Conservation (phyloP, 108 stramenopile species). For the Nitzschia sp. region DNA sequence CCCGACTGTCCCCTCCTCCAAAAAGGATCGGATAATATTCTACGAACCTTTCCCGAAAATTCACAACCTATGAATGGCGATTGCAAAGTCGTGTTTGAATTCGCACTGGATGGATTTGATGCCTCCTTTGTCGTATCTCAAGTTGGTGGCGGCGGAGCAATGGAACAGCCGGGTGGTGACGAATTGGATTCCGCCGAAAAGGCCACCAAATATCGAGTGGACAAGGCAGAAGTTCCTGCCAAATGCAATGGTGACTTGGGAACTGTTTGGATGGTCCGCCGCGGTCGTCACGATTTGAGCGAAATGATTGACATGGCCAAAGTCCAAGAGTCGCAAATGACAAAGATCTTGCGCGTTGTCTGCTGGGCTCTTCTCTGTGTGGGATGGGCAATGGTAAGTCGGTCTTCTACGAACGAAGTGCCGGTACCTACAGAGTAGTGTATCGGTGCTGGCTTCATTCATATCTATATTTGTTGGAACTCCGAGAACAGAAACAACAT, state of each 20-base stretch:
- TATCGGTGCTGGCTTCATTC: too few relatives aligned
- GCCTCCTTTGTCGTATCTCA: slow-evolving; percentile 55
- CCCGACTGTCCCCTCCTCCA: too few relatives aligned
- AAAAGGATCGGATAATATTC: too few relatives aligned
- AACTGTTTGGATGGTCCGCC: slow-evolving; percentile 54
- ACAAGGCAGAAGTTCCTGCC: slow-evolving; percentile 35
- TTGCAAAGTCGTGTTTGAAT: slow-evolving; percentile 51
- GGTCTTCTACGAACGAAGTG: too few relatives aligned
- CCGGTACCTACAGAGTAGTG: too few relatives aligned
- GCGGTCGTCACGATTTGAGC: slow-evolving; percentile 36
- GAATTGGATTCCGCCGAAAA: slow-evolving; percentile 48
- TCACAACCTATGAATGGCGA: slow-evolving; percentile 49
- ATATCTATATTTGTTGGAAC: too few relatives aligned
- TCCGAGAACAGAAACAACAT: too few relatives aligned
- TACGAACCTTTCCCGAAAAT: slow-evolving; percentile 44
- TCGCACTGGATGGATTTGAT: slow-evolving; percentile 48
- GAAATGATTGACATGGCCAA: slow-evolving; percentile 58
- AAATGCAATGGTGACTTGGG: slow-evolving; percentile 49
- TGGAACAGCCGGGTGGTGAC: too few relatives aligned
- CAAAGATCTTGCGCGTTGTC: slow-evolving; percentile 5
- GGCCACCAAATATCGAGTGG: slow-evolving; percentile 24
- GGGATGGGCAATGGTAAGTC: too few relatives aligned
- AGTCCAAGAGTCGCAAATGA: too few relatives aligned
- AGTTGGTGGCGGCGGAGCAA: slow-evolving; percentile 19
- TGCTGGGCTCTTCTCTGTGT: too few relatives aligned